Percentiles rank a stretch among this genome's conserved stretches.
These are phyloP conservation scores for Hydnomerulius pinastri DNA, from an alignment of 768 basidiomycete species.

Conservation along the genomic window DNA sequence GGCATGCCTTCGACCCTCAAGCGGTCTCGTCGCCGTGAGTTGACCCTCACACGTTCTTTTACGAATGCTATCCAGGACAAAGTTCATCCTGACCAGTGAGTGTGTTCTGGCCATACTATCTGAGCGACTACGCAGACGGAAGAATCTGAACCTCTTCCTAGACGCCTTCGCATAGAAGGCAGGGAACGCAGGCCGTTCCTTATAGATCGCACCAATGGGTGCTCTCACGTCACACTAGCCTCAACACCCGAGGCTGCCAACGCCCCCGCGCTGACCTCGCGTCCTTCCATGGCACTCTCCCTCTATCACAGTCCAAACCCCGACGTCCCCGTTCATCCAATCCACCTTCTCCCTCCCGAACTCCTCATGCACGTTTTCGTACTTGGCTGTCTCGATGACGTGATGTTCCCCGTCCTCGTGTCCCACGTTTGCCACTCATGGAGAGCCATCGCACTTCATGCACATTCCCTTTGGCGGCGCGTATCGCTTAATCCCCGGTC, in stretches of 20 bases:
- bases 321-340: conserved; percentile 44
- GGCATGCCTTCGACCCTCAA: conserved; percentile 45
- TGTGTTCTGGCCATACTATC: conserved; percentile 1
- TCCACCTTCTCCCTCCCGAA: conserved; percentile 62
- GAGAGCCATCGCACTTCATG: conserved; percentile 60
- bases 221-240: conserved; percentile 11
- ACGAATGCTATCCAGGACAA: conserved; percentile 47
- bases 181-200: conserved; percentile 21
- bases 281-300: conserved; percentile 29
- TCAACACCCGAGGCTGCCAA: conserved; percentile 19
- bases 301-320: conserved; percentile 25
- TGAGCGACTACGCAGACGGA: conserved; percentile 4
- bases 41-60: conserved; percentile 53
- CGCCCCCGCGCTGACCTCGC: conserved; percentile 18
- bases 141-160: neutral
- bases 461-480: conserved; percentile 65
- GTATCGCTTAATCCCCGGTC: conserved; percentile 49
- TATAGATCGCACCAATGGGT: conserved; percentile 23
- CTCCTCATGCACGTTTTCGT: conserved; percentile 65
- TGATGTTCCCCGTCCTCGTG: conserved; percentile 57
- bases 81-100: conserved; percentile 35
- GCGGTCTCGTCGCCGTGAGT: conserved; percentile 48
- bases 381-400: conserved; percentile 56
- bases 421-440: conserved; percentile 72
- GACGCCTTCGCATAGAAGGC: conserved; percentile 18